A percentile compares a stretch with the other conserved stretches of the same genome.
Conservation (phyloP, 768 basidiomycete genomes). For the Amanita rimosa region DNA sequence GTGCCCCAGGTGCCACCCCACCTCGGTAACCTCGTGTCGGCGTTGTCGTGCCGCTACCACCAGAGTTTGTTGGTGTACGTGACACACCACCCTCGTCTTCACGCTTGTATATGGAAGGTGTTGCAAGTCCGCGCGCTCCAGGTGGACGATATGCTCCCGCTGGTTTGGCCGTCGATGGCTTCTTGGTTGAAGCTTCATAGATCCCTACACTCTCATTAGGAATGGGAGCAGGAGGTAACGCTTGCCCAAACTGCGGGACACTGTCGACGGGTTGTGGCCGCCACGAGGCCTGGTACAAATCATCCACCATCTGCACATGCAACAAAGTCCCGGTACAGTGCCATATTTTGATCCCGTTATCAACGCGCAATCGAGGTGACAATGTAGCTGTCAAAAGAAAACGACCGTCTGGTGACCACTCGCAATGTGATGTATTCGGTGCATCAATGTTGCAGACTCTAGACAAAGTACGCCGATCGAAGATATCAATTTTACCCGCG, state of each 20-base stretch:
- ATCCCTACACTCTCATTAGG: slow-evolving; percentile 47
- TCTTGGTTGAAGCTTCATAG: slow-evolving; percentile 33
- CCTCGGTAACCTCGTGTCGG: slow-evolving; percentile 51
- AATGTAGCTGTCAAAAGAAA: slow-evolving; percentile 92
- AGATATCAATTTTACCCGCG: slow-evolving; percentile 86
- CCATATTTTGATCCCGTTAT: slow-evolving; percentile 96
- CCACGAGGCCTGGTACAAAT: slow-evolving; percentile 87
- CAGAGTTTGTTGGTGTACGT: slow-evolving; percentile 27
- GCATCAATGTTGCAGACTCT: slow-evolving; percentile 80
- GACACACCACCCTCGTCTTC: slow-evolving; percentile 80
- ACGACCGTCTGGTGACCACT: slow-evolving; percentile 91
- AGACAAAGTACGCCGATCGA: slow-evolving; percentile 76
- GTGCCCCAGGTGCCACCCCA: slow-evolving; percentile 23
- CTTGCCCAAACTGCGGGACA: slow-evolving; percentile 53
- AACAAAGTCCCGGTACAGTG: slow-evolving; percentile 85
- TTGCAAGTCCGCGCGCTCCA: slow-evolving; percentile 81
- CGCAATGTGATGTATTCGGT: slow-evolving; percentile 87
- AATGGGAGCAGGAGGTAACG: slow-evolving; percentile 57
- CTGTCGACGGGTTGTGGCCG: slow-evolving; percentile 59
- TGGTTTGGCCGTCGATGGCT: slow-evolving; percentile 48
- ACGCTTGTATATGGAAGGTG: slow-evolving; percentile 81
- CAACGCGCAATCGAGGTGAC: slow-evolving; percentile 91
- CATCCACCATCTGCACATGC: slow-evolving; percentile 73
- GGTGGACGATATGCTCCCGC: slow-evolving; percentile 91
- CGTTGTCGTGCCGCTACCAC: slow-evolving; percentile 43